These are phyloP conservation scores for Globisporangium mamillatum DNA, from an alignment of 352 stramenopile species.

Conservation along the genomic window DNA sequence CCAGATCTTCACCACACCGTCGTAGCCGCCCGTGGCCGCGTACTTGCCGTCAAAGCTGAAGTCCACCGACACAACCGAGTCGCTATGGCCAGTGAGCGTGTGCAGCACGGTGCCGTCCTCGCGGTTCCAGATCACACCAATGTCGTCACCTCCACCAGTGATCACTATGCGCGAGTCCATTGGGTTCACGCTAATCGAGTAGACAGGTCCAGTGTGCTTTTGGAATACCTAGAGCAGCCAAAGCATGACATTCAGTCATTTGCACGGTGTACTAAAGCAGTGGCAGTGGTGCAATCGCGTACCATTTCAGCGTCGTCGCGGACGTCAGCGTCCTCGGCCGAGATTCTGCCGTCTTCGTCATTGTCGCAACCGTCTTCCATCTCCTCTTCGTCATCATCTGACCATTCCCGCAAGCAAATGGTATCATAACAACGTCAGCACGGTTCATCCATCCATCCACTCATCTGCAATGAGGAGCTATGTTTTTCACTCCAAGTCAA, in stretches of 20 bases:
- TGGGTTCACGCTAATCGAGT: conserved; percentile 80
- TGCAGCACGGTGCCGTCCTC: conserved; percentile 78
- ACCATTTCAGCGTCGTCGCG: conserved; percentile 76
- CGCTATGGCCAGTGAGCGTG: conserved; percentile 72
- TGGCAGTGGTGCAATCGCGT: not conserved
- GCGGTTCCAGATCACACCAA: conserved; percentile 85
- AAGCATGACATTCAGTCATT: not conserved
- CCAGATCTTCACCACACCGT: conserved; percentile 89
- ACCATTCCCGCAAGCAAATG: not conserved
- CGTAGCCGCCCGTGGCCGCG: conserved; percentile 82
- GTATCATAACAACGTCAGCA: not conserved
- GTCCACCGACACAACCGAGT: conserved; percentile 80
- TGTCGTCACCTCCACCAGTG: conserved; percentile 81
- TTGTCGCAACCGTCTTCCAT: conserved; percentile 47
- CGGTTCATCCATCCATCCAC: not conserved
- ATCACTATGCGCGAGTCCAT: conserved; percentile 78
- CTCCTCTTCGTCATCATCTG: conserved; percentile 63
- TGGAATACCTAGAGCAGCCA: conserved; percentile 55
- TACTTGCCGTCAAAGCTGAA: conserved; percentile 89
- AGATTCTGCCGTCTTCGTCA: conserved; percentile 61
- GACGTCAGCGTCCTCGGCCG: conserved; percentile 62
- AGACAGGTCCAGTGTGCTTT: conserved; percentile 75
- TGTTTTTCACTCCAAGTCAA: not conserved
- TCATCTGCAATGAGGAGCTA: not conserved
- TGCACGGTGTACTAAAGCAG: not conserved